Evolutionary conservation across 805 yeast species (phyloP).

Genomic region (Starmera caribaea): DNA sequence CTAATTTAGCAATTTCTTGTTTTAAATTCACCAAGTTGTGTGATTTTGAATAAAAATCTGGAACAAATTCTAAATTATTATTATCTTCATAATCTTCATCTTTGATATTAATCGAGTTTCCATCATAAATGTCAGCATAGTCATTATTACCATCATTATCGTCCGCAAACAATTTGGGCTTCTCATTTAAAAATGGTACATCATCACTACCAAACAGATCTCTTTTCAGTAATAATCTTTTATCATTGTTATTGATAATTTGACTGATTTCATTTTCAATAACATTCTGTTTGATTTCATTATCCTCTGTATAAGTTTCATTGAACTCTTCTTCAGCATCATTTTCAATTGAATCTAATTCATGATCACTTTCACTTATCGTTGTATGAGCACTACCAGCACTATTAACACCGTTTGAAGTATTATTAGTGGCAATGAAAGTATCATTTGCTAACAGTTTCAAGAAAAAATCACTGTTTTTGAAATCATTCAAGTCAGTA

Average conservation of each 20-base stretch:
- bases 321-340: slow-evolving; percentile 2
- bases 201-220: slow-evolving; percentile 16
- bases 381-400: not conserved
- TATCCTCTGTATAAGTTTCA: not conserved
- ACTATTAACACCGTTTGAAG: not conserved
- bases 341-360: not conserved
- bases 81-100: slow-evolving; percentile 15
- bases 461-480: slow-evolving; percentile 44
- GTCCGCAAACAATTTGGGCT: slow-evolving; percentile 17
- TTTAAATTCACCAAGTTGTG: slow-evolving; percentile 60
- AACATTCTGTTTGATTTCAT: too few species aligned
- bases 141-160: slow-evolving; percentile 6
- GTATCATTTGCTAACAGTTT: slow-evolving; percentile 38
- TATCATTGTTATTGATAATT: too few species aligned
- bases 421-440: slow-evolving; percentile 20
- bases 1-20: slow-evolving; percentile 55
- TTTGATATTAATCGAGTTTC: not conserved
- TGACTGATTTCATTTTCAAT: too few species aligned
- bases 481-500: slow-evolving; percentile 49
- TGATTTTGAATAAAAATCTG: slow-evolving; percentile 42
- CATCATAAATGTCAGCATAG: slow-evolving; percentile 10
- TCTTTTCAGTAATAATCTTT: slow-evolving; percentile 6
- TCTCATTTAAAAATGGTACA: slow-evolving; percentile 13
- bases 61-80: slow-evolving; percentile 21
- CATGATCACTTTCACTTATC: not conserved